These are phyloP conservation scores for Phyllostachys edulis DNA, from an alignment of 176 grass and related monocot genomes.

Conservation along the genomic window DNA sequence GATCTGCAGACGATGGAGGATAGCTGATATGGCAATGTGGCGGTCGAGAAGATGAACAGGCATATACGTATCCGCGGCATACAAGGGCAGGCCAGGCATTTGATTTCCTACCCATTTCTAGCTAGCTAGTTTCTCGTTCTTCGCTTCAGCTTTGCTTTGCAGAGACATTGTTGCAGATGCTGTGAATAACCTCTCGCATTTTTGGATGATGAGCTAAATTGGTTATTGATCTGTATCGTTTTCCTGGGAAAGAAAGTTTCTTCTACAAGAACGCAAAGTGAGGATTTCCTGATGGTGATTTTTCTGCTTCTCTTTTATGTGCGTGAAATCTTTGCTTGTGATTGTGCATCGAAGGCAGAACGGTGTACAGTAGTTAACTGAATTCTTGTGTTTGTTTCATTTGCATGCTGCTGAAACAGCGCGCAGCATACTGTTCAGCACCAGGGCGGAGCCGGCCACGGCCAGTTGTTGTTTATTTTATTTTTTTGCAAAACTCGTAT, in stretches of 20 bases:
- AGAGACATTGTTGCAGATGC: slow-evolving; percentile 26
- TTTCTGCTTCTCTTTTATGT: background rate
- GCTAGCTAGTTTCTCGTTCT: background rate
- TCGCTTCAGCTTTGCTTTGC: background rate
- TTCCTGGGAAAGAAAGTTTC: background rate
- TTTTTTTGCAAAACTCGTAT: too few species aligned
- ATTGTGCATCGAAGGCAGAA: background rate
- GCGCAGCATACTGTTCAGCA: background rate
- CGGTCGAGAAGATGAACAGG: background rate
- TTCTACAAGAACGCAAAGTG: background rate
- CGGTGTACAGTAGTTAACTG: slow-evolving; percentile 7
- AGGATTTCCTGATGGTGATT: background rate
- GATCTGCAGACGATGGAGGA: background rate
- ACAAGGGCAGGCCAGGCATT: slow-evolving; percentile 64
- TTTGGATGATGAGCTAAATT: background rate
- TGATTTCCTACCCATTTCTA: slow-evolving; percentile 26
- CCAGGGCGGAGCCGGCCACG: too few species aligned
- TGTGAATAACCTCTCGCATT: slow-evolving; percentile 31
- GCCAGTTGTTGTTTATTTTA: too few species aligned
- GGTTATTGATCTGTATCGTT: slow-evolving; percentile 13
- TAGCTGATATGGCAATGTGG: slow-evolving; percentile 9
- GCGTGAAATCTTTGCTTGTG: background rate
- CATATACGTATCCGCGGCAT: slow-evolving; percentile 35
- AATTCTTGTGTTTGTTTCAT: background rate
- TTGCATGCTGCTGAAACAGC: background rate